Evolutionary conservation across 2,329 filamentous ascomycete genomes (phyloP).

Genomic region (Stylonectria norvegica): DNA sequence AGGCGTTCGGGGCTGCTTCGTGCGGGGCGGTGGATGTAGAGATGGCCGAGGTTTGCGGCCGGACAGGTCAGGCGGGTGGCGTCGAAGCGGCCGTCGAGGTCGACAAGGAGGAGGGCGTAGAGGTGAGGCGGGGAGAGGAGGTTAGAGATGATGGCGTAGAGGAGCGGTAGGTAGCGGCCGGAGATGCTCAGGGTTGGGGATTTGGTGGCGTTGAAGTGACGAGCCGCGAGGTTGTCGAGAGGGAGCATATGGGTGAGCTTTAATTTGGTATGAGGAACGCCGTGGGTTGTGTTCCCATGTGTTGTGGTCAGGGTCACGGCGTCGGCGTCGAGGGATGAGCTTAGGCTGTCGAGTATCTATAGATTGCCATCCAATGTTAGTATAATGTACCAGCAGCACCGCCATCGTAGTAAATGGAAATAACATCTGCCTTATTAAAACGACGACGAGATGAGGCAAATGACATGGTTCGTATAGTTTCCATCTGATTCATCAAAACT

Average conservation of each 20-base stretch:
- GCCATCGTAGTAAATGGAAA: too few relatives aligned
- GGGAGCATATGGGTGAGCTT: constrained; percentile 40
- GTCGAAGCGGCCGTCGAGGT: constrained; percentile 55
- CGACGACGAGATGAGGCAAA: too few relatives aligned
- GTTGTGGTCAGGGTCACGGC: too few relatives aligned
- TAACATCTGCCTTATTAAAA: too few relatives aligned
- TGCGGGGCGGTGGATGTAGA: constrained; percentile 47
- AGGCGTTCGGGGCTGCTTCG: constrained; percentile 27
- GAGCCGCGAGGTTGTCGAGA: constrained; percentile 45
- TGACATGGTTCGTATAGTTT: too few relatives aligned
- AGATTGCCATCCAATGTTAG: not conserved
- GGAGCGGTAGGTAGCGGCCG: constrained; percentile 51
- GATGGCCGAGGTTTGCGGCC: constrained; percentile 43
- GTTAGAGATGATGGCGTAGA: constrained; percentile 53
- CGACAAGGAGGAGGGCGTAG: constrained; percentile 52
- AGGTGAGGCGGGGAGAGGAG: constrained; percentile 46
- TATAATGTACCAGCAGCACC: not conserved
- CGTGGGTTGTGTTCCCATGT: too few relatives aligned
- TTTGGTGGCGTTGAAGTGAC: constrained; percentile 48
- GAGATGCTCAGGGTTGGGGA: constrained; percentile 46
- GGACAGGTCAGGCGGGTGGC: constrained; percentile 41
- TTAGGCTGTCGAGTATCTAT: constrained; percentile 27
- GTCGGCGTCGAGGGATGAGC: constrained; percentile 26
- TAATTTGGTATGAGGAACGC: too few relatives aligned
- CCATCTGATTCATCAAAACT: too few relatives aligned